These are phyloP conservation scores for Panicum miliaceum DNA, from an alignment of 176 grass and related monocot genomes.

Conservation along the genomic window DNA sequence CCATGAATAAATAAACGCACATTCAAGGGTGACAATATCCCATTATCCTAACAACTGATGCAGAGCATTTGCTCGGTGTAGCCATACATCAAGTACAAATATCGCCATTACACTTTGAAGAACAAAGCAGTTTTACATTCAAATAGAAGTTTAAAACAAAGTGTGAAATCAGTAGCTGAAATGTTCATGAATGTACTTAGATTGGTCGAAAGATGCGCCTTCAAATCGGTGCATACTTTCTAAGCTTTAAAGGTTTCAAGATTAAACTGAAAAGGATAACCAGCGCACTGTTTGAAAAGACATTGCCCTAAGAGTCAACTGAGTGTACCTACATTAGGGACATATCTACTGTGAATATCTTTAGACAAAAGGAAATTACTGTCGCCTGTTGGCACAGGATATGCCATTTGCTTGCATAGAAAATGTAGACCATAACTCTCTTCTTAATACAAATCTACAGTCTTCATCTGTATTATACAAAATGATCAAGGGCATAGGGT, in stretches of 20 bases:
- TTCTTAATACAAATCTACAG: background rate
- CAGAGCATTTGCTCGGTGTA: slow-evolving; percentile 11
- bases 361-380: background rate
- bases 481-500: background rate
- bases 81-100: slow-evolving; percentile 19
- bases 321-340: background rate
- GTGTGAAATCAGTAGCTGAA: slow-evolving; percentile 26
- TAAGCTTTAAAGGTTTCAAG: slow-evolving; percentile 19
- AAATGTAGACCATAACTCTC: background rate
- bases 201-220: background rate
- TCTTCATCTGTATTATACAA: background rate
- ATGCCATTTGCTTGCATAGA: background rate
- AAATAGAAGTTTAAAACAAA: background rate
- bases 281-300: background rate
- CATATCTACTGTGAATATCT: background rate
- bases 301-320: background rate
- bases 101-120: slow-evolving; percentile 19
- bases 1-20: slow-evolving; percentile 29
- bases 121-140: background rate
- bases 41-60: slow-evolving; percentile 16
- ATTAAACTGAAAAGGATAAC: background rate
- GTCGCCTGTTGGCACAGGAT: background rate
- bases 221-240: background rate
- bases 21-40: background rate
- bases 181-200: slow-evolving; percentile 19